A percentile compares a stretch with the other conserved stretches of the same genome.
These are phyloP conservation scores for Malbranchea zuffiana DNA, from an alignment of 2,329 filamentous ascomycete genomes.

Conservation along the genomic window DNA sequence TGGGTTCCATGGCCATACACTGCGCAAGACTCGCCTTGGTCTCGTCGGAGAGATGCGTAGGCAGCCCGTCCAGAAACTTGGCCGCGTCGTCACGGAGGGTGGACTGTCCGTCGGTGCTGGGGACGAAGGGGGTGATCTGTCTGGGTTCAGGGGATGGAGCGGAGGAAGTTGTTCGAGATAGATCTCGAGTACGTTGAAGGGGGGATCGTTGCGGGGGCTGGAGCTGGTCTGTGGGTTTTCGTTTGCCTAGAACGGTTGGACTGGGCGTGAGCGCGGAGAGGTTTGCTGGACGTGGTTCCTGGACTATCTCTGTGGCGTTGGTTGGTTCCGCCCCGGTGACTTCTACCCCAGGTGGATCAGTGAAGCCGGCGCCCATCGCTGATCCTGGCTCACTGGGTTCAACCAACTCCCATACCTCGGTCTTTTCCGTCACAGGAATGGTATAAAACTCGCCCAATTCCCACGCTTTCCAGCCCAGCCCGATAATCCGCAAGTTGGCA, in stretches of 20 bases:
- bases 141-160: conserved; percentile 1
- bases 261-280: not conserved
- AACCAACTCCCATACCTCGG: not conserved
- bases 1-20: conserved; percentile 3
- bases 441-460: conserved; percentile 30
- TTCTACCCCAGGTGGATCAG: not conserved
- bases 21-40: conserved; percentile 6
- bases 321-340: not conserved
- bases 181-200: too few species aligned
- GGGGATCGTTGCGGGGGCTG: too few species aligned
- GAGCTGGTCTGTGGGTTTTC: too few species aligned
- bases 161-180: not conserved
- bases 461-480: conserved; percentile 32
- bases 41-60: conserved; percentile 5
- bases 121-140: not conserved
- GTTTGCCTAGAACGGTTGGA: conserved; percentile 6
- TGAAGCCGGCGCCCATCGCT: not conserved
- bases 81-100: not conserved
- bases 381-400: not conserved
- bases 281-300: not conserved
- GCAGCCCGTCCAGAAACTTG: conserved; percentile 1
- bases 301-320: not conserved
- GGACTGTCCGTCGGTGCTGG: not conserved
- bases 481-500: conserved; percentile 26
- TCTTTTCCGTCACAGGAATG: conserved; percentile 15